phyloP scores from a whole-genome alignment of 495 filamentous ascomycete species.

The Articulospora tetracladia region DNA sequence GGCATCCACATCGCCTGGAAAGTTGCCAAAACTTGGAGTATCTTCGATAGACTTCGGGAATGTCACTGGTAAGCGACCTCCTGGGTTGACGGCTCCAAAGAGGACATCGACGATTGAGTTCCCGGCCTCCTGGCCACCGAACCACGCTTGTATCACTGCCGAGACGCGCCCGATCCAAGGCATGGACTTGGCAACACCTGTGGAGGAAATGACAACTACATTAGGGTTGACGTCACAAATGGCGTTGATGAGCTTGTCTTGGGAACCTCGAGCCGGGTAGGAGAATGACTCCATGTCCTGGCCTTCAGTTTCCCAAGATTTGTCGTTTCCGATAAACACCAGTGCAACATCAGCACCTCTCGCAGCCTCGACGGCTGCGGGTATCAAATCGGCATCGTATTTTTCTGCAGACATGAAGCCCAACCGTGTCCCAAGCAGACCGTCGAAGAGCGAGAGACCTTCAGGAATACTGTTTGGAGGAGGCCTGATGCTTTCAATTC shows the following conservation, averaged over 20 bases:
- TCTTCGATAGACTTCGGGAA: slow-evolving; percentile 62
- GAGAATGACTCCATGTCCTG: slow-evolving; percentile 34
- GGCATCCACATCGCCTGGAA: slow-evolving; percentile 31
- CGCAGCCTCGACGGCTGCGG: slow-evolving; percentile 46
- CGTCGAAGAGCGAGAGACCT: too few relatives aligned
- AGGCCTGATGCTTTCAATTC: background rate
- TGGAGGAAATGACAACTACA: slow-evolving; percentile 63
- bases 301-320: slow-evolving; percentile 41
- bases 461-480: background rate
- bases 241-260: slow-evolving; percentile 49
- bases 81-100: slow-evolving; percentile 60
- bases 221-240: slow-evolving; percentile 51
- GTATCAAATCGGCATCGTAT: background rate
- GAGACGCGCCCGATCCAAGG: slow-evolving; percentile 61
- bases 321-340: slow-evolving; percentile 56
- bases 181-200: slow-evolving; percentile 69
- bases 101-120: slow-evolving; percentile 57
- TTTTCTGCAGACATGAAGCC: slow-evolving; percentile 1
- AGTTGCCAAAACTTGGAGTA: slow-evolving; percentile 70
- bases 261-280: slow-evolving; percentile 43
- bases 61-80: slow-evolving; percentile 64
- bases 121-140: slow-evolving; percentile 59
- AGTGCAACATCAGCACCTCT: slow-evolving; percentile 51
- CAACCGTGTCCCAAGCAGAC: too few relatives aligned
- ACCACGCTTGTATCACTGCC: slow-evolving; percentile 57